phyloP scores from a whole-genome alignment of 2,329 filamentous ascomycete species.

The Botrytis elliptica region DNA sequence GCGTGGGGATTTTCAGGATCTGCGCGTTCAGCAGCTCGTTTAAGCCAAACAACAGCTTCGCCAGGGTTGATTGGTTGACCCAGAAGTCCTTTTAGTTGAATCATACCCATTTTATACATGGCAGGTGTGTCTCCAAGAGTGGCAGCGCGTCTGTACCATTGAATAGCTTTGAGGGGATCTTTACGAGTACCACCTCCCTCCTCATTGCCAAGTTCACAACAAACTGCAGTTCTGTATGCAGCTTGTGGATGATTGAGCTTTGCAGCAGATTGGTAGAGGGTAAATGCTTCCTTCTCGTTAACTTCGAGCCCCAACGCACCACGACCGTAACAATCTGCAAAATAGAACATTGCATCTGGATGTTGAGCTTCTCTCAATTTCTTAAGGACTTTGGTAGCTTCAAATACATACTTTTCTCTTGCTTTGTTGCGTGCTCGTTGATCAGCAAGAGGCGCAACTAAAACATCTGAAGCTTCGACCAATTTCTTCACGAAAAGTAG shows the following conservation, averaged over 20 bases:
- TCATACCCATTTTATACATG: conserved; percentile 99
- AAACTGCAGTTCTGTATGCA: conserved; percentile 93
- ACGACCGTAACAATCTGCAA: conserved; percentile 85
- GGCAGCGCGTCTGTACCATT: conserved; percentile 96
- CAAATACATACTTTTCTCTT: conserved; percentile 78
- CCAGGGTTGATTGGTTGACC: conserved; percentile 78
- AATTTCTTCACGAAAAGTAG: conserved; percentile 78
- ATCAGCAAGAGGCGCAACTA: conserved; percentile 64
- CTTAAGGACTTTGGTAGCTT: conserved; percentile 89
- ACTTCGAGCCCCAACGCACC: conserved; percentile 75
- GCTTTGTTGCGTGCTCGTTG: conserved; percentile 71
- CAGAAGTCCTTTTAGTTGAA: conserved; percentile 88
- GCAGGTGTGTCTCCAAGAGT: conserved; percentile 86
- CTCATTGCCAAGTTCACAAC: conserved; percentile 93
- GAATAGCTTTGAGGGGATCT: conserved; percentile 90
- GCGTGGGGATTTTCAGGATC: conserved; percentile 92
- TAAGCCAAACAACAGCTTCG: conserved; percentile 89
- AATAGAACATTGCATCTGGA: conserved; percentile 85
- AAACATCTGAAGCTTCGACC: conserved; percentile 76
- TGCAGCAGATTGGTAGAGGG: conserved; percentile 87
- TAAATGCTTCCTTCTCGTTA: conserved; percentile 90
- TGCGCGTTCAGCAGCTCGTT: conserved; percentile 84
- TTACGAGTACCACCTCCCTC: conserved; percentile 90
- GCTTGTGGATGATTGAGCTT: conserved; percentile 83
- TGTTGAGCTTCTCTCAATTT: conserved; percentile 75